Evolutionary conservation across 106 monocot species (phyloP), one percentile per base, ranked within the genome.

Genomic region (Vanilla planifolia): DNA sequence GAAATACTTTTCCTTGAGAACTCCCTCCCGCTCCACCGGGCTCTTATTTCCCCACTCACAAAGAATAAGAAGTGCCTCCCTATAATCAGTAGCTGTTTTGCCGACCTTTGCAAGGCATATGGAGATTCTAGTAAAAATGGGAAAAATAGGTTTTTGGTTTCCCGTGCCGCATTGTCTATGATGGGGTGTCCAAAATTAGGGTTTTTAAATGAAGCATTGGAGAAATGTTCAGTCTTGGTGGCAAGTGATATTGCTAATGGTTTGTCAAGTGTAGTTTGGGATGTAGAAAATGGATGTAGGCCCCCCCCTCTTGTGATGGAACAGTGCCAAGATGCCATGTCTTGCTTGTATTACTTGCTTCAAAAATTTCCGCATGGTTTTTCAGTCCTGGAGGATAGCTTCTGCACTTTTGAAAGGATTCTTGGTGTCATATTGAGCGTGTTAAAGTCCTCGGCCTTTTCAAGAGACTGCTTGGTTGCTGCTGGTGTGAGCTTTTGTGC

Each of bases 241-340:
- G 88, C 85, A 11, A 26, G 67, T 39, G 88, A 99, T 65, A 73
- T 92, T 35, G 74, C 62, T 23, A 44, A 47, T 43, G 88, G 88
- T 23, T 55, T 99, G 60, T 48, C n/a, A 33, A 53, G 67, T 0
- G 82, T 99, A 55, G 33, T 75, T 61, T 70, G 32, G 27, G 98
- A 88, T 25, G 60, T 82, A 24, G 52, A 65, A 17, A 23, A 29
- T 33, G 98, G 98, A 25, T 82, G 71, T 20, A 70, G 85, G 1
- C 98, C 92, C 6, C 92, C 98, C 1, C 92, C 98, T 3, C 60
- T 70, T 6, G 81, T 88, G 19, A 92, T 92, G 98, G 98, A 98
- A 68, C 98, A 88, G 61, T 92, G 98, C 77, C 98, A 98, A 55
- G 98, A 98, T 63, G 98, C 91, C 19, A 77, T 98, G 88, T 98